These are phyloP conservation scores for Xylariaceae sp. DNA, from an alignment of 2,329 filamentous ascomycete genomes.

Conservation along the genomic window DNA sequence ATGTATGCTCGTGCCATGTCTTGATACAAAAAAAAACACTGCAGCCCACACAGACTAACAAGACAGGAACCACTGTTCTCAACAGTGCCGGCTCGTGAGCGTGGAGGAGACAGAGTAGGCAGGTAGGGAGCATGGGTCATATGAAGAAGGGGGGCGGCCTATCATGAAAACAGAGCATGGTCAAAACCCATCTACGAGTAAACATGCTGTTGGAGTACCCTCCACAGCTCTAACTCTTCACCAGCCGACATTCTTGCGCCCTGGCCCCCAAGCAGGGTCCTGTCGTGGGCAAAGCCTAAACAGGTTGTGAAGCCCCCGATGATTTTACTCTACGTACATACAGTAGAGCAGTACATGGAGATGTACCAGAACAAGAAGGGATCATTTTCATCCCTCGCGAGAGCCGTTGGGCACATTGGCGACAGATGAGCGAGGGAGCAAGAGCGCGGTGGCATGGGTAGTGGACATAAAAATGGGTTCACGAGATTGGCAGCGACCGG, in stretches of 20 bases:
- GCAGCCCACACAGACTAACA: slow-evolving; percentile 13
- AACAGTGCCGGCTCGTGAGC: slow-evolving; percentile 13
- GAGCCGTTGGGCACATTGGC: slow-evolving; percentile 45
- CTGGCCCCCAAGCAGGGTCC: slow-evolving; percentile 36
- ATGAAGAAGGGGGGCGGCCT: slow-evolving; percentile 21
- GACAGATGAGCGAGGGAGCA: slow-evolving; percentile 38
- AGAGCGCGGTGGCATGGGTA: slow-evolving; percentile 37
- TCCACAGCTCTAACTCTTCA: slow-evolving; percentile 24
- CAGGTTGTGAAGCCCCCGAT: slow-evolving; percentile 48
- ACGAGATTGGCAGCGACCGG: slow-evolving; percentile 45
- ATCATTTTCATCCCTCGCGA: slow-evolving; percentile 18
- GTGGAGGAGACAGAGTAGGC: slow-evolving; percentile 33
- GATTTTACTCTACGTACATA: too few relatives aligned
- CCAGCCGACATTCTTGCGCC: slow-evolving; percentile 31
- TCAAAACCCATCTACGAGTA: slow-evolving; percentile 20
- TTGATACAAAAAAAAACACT: slow-evolving; percentile 1
- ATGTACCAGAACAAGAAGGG: background rate
- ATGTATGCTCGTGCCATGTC: background rate
- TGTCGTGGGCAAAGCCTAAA: slow-evolving; percentile 31
- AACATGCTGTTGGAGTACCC: slow-evolving; percentile 31
- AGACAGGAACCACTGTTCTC: slow-evolving; percentile 5
- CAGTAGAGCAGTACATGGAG: slow-evolving; percentile 27
- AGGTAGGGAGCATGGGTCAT: slow-evolving; percentile 33
- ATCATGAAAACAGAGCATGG: slow-evolving; percentile 15
- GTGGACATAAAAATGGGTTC: slow-evolving; percentile 41